phyloP scores from a whole-genome alignment of 1,139 yeast genomes.

The Scheffersomyces segobiensis region DNA sequence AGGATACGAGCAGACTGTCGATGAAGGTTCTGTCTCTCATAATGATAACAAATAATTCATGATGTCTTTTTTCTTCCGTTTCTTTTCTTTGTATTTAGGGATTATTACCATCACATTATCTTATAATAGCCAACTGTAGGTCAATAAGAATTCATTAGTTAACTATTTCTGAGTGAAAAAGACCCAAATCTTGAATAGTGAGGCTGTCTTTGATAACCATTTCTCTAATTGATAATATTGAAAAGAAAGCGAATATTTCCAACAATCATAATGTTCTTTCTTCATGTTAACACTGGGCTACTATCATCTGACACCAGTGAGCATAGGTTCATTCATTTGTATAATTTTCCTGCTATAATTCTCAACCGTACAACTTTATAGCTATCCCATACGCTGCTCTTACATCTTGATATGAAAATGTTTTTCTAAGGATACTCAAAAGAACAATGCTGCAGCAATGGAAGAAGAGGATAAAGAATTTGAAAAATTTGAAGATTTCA shows the following conservation, averaged over 20 bases:
- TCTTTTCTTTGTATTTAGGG: constrained; percentile 1
- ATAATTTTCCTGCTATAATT: too few relatives aligned
- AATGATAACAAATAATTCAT: not conserved
- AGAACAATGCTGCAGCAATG: too few relatives aligned
- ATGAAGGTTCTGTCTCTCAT: not conserved
- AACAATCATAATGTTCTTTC: too few relatives aligned
- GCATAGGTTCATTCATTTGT: too few relatives aligned
- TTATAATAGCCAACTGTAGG: not conserved
- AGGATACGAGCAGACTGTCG: not conserved
- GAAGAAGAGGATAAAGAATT: not conserved
- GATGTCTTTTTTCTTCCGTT: not conserved
- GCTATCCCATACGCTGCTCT: too few relatives aligned
- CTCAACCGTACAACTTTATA: too few relatives aligned
- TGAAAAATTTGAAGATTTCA: not conserved
- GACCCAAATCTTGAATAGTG: too few relatives aligned
- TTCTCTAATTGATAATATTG: not conserved
- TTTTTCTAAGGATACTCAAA: not conserved
- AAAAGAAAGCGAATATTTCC: not conserved
- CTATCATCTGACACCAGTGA: too few relatives aligned
- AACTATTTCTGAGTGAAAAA: not conserved
- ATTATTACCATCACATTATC: not conserved
- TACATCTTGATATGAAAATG: too few relatives aligned
- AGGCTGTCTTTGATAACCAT: not conserved
- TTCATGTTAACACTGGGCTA: too few relatives aligned
- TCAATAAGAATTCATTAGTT: not conserved